Conservation (phyloP, 1,284 basidiomycete species). For the Porogramme epimiltina region DNA sequence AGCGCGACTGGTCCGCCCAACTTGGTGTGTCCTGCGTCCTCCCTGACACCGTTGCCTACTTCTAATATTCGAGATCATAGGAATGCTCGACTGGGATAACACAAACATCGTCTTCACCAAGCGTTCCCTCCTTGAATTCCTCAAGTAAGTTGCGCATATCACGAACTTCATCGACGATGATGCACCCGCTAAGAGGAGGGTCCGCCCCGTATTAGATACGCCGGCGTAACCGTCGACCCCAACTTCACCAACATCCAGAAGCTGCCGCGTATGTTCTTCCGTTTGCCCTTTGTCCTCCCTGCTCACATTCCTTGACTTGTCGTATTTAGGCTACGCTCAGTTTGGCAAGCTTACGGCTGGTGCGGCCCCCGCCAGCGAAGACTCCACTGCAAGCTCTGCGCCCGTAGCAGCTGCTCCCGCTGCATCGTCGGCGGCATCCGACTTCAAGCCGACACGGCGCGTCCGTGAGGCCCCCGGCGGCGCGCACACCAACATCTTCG, state of each 20-base stretch:
- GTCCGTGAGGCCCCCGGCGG: slow-evolving; percentile 54
- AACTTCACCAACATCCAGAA: slow-evolving; percentile 72
- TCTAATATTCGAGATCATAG: slow-evolving; percentile 33
- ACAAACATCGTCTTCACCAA: slow-evolving; percentile 77
- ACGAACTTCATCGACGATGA: not conserved
- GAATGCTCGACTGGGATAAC: slow-evolving; percentile 76
- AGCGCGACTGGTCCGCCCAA: slow-evolving; percentile 67
- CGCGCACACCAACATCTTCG: slow-evolving; percentile 48
- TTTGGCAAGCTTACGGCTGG: slow-evolving; percentile 48
- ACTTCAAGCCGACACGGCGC: slow-evolving; percentile 52
- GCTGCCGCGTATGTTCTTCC: slow-evolving; percentile 55
- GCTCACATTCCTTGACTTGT: not conserved
- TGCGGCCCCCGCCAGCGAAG: slow-evolving; percentile 10
- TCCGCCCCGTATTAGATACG: slow-evolving; percentile 47
- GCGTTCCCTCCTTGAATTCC: slow-evolving; percentile 68
- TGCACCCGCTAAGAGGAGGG: slow-evolving; percentile 15
- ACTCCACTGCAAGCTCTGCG: slow-evolving; percentile 2
- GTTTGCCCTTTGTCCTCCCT: not conserved
- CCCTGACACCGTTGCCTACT: not conserved
- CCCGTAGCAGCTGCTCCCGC: not conserved
- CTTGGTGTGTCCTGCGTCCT: slow-evolving; percentile 48
- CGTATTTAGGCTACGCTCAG: slow-evolving; percentile 53
- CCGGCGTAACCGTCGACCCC: slow-evolving; percentile 70
- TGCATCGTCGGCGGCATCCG: slow-evolving; percentile 20
- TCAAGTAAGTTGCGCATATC: slow-evolving; percentile 51